phyloP scores from a whole-genome alignment of 1,284 basidiomycete genomes.

The Boletus semigastroideus region DNA sequence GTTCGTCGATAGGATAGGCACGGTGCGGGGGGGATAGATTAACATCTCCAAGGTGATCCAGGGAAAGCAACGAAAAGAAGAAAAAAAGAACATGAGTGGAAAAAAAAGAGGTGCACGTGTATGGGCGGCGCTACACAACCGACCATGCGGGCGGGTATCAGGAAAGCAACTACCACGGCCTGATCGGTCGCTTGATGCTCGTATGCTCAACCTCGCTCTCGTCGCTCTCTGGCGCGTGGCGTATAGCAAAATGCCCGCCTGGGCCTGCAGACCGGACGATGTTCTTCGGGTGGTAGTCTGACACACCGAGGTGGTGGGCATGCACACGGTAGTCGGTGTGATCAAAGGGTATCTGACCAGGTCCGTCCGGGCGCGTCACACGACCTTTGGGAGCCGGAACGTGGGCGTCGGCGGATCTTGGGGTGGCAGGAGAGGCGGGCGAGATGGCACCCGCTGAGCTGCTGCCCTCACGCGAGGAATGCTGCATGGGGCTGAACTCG shows the following conservation, averaged over 20 bases:
- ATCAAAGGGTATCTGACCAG: conserved; percentile 15
- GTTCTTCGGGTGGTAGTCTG: conserved; percentile 22
- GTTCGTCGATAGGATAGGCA: neutral
- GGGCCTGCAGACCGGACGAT: conserved; percentile 10
- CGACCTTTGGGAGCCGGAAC: conserved; percentile 17
- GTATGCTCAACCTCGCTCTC: conserved; percentile 29
- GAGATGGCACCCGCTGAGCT: conserved; percentile 45
- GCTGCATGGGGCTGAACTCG: conserved; percentile 25
- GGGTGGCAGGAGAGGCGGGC: conserved; percentile 49
- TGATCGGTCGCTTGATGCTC: conserved; percentile 26
- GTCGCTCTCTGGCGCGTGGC: conserved; percentile 24
- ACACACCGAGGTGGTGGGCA: conserved; percentile 6
- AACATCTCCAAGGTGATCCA: conserved; percentile 15
- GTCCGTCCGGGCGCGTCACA: conserved; percentile 14
- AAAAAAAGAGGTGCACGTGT: neutral
- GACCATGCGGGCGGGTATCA: neutral
- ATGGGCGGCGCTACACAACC: neutral
- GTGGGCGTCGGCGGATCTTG: conserved; percentile 36
- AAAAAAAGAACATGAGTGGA: neutral
- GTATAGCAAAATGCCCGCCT: conserved; percentile 21
- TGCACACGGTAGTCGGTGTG: conserved; percentile 17
- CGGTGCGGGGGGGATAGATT: conserved; percentile 19
- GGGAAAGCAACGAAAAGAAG: conserved; percentile 5
- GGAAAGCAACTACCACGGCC: conserved; percentile 33
- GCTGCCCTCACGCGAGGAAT: conserved; percentile 31